Evolutionary conservation across 306 rosid genomes (phyloP).

Genomic region (Gleditsia sinensis): DNA sequence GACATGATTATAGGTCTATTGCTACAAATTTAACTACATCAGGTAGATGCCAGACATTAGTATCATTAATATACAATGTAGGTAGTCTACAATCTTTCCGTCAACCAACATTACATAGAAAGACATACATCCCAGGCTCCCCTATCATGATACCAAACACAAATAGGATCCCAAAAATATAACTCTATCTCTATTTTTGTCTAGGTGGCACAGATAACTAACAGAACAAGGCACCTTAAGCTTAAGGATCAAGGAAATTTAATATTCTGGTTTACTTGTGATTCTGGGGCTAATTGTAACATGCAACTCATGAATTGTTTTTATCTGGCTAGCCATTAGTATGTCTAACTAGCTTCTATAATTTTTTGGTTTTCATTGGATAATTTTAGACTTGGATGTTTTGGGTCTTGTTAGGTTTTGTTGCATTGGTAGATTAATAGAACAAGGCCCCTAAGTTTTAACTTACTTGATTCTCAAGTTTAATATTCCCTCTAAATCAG

Average conservation of each 20-base stretch:
- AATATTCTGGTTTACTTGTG: conserved; percentile 11
- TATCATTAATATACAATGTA: conserved; percentile 19
- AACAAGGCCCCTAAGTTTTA: conserved; percentile 1
- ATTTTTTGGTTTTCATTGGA: background rate
- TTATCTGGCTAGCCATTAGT: background rate
- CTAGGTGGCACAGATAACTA: conserved; percentile 15
- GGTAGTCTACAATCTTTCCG: conserved; percentile 5
- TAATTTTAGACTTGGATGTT: background rate
- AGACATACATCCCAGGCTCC: background rate
- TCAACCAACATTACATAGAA: background rate
- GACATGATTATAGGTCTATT: conserved; percentile 11
- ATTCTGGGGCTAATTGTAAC: background rate
- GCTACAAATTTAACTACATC: background rate
- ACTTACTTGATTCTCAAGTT: conserved; percentile 5
- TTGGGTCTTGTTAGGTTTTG: background rate
- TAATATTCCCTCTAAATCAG: conserved; percentile 5
- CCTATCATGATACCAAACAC: background rate
- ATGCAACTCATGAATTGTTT: background rate
- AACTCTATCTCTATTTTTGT: background rate
- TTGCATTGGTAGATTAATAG: background rate
- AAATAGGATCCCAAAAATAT: conserved; percentile 10
- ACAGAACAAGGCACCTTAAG: background rate
- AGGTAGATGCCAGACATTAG: conserved; percentile 13
- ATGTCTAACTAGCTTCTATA: background rate
- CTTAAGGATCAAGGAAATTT: conserved; percentile 1